Evolutionary conservation across 1,284 basidiomycete genomes (phyloP).

Genomic region (Ustilago bromivora): DNA sequence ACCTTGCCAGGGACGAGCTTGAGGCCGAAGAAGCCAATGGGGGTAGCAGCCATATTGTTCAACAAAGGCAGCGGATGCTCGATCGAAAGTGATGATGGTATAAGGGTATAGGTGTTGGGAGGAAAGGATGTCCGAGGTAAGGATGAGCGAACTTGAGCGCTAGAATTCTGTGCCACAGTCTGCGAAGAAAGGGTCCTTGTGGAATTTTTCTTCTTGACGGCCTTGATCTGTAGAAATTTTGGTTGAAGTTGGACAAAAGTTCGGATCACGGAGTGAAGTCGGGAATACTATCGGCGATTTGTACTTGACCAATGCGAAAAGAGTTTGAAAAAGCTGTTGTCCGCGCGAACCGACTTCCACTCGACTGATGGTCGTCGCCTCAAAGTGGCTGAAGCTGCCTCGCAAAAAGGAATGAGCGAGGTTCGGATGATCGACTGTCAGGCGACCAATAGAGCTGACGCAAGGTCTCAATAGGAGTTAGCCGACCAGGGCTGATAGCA

Average conservation of each 20-base stretch:
- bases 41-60: constrained; percentile 56
- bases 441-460: background rate
- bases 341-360: too few species aligned
- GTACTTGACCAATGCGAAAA: background rate
- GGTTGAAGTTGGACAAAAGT: constrained; percentile 9
- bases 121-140: background rate
- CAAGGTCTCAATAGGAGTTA: background rate
- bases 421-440: background rate
- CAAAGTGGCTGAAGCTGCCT: background rate
- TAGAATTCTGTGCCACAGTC: constrained; percentile 12
- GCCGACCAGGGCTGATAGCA: background rate
- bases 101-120: background rate
- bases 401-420: background rate
- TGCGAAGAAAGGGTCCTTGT: constrained; percentile 1
- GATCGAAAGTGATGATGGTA: constrained; percentile 4
- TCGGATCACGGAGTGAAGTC: constrained; percentile 9
- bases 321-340: too few species aligned
- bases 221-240: constrained; percentile 11
- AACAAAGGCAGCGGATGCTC: background rate
- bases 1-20: constrained; percentile 76
- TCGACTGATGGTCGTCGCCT: background rate
- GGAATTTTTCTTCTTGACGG: constrained; percentile 10
- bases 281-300: constrained; percentile 1
- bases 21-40: constrained; percentile 64
- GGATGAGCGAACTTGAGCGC: background rate